These are phyloP conservation scores for Colletotrichum camelliae DNA, from an alignment of 2,329 filamentous ascomycete species.

Conservation along the genomic window DNA sequence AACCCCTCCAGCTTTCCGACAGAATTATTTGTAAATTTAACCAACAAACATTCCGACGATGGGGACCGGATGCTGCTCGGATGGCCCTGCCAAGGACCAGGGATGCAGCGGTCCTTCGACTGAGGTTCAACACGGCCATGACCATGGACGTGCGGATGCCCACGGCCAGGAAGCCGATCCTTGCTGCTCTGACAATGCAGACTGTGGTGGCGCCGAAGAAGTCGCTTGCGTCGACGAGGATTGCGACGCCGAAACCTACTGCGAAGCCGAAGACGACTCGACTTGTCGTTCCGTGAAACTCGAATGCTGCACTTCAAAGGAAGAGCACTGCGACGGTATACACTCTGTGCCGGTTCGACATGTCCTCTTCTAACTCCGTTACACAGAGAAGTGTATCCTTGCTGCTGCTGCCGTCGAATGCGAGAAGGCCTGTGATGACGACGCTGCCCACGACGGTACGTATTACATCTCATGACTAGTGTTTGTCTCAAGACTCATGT, in stretches of 20 bases:
- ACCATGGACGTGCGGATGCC: not conserved
- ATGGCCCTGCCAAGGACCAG: not conserved
- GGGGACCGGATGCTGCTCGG: slow-evolving; percentile 23
- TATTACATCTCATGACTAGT: not conserved
- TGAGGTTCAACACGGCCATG: not conserved
- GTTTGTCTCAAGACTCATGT: not conserved
- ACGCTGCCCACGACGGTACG: slow-evolving; percentile 28
- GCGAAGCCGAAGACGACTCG: slow-evolving; percentile 21
- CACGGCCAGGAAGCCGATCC: not conserved
- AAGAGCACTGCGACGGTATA: slow-evolving; percentile 31
- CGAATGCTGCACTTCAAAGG: slow-evolving; percentile 29
- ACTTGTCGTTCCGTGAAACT: slow-evolving; percentile 19
- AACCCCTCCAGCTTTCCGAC: not conserved
- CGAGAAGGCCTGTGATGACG: slow-evolving; percentile 31
- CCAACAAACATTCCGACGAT: not conserved
- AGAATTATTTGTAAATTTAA: not conserved
- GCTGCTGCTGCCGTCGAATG: slow-evolving; percentile 35
- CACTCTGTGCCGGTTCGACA: not conserved
- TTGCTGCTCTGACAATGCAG: not conserved
- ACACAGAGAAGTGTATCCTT: slow-evolving; percentile 35
- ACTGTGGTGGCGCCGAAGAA: not conserved
- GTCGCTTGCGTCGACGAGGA: slow-evolving; percentile 1
- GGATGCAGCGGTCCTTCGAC: not conserved
- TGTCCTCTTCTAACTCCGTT: not conserved
- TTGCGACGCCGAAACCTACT: slow-evolving; percentile 22